Percentiles rank a stretch among this genome's conserved stretches.
Evolutionary conservation across 2,329 filamentous ascomycete genomes (phyloP).

Genomic region (Alternaria sp.): DNA sequence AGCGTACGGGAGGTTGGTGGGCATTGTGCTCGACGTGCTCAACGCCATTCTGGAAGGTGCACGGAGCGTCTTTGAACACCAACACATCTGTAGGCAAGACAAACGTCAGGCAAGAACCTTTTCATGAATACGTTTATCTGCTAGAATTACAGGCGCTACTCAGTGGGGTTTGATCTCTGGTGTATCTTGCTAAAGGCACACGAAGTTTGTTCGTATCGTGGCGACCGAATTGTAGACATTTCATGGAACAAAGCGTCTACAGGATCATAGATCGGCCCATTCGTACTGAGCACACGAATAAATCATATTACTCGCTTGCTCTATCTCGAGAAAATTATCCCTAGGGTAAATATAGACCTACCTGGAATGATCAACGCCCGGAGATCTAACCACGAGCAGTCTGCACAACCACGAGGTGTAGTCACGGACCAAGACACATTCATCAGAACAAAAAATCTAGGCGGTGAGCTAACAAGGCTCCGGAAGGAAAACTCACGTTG

Average conservation of each 20-base stretch:
- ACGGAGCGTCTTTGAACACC: neutral
- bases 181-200: neutral
- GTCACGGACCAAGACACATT: neutral
- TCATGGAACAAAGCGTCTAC: neutral
- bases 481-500: constrained; percentile 4
- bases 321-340: neutral
- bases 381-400: neutral
- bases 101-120: neutral
- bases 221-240: neutral
- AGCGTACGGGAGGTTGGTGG: neutral
- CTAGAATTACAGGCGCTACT: neutral
- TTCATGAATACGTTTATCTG: neutral
- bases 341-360: neutral
- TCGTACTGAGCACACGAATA: too few species aligned
- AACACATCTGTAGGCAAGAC: neutral
- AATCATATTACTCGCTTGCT: neutral
- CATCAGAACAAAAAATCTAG: neutral
- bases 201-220: too few species aligned
- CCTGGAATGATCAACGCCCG: neutral
- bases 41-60: neutral
- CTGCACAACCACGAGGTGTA: neutral
- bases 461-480: neutral
- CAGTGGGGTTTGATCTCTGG: neutral
- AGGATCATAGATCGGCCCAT: neutral
- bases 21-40: neutral